phyloP scores from a whole-genome alignment of 192 early-diverging fungal genomes.

The Gaertneriomyces sp. region DNA sequence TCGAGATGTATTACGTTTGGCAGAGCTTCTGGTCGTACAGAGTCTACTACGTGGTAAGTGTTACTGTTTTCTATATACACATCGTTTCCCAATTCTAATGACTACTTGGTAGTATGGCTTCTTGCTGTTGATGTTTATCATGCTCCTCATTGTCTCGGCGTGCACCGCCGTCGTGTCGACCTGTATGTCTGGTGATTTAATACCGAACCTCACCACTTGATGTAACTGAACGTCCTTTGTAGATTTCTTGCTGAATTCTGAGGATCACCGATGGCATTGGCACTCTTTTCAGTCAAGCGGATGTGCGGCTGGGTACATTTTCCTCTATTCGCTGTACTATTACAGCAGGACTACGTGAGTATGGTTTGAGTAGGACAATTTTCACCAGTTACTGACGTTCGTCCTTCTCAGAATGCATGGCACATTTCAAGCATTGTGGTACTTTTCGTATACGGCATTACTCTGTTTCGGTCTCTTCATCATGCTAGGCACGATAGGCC shows the following conservation, averaged over 20 bases:
- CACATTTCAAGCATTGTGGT: slow-evolving; percentile 72
- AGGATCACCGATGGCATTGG: slow-evolving; percentile 91
- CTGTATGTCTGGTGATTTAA: slow-evolving; percentile 42
- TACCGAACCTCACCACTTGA: not conserved
- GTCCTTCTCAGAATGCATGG: slow-evolving; percentile 63
- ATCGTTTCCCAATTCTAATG: not conserved
- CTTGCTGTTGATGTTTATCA: slow-evolving; percentile 68
- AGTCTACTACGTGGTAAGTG: slow-evolving; percentile 75
- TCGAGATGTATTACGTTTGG: slow-evolving; percentile 95
- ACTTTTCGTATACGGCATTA: slow-evolving; percentile 85
- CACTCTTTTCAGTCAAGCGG: slow-evolving; percentile 81
- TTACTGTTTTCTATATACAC: not conserved
- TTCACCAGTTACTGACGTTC: not conserved
- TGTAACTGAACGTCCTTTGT: not conserved
- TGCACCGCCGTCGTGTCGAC: slow-evolving; percentile 84
- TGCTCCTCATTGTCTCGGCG: slow-evolving; percentile 78
- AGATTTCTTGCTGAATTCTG: slow-evolving; percentile 83
- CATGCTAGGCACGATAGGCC: slow-evolving; percentile 74
- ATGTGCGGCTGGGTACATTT: slow-evolving; percentile 81
- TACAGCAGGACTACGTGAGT: slow-evolving; percentile 73
- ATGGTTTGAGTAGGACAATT: not conserved
- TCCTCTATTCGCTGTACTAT: slow-evolving; percentile 84
- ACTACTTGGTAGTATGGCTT: slow-evolving; percentile 2
- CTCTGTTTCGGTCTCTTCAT: slow-evolving; percentile 74
- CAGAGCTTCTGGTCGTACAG: slow-evolving; percentile 82